phyloP scores from a whole-genome alignment of 208 protist genomes.

The Naegleria lovaniensis region DNA sequence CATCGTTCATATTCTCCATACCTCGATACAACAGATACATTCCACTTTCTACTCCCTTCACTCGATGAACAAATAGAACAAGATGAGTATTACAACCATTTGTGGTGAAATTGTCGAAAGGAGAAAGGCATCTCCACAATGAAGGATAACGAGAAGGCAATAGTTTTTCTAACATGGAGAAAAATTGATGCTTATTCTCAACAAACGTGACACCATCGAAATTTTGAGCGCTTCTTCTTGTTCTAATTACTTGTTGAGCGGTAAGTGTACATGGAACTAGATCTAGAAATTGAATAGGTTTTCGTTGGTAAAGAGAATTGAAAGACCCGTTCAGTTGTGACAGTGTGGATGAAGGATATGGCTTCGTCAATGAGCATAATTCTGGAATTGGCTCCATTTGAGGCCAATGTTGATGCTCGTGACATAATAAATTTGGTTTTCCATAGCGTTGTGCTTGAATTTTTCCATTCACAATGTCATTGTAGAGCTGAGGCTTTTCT shows the following conservation, averaged over 20 bases:
- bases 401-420: neutral
- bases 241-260: neutral
- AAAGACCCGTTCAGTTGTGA: neutral
- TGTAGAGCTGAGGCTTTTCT: too few species aligned
- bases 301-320: neutral
- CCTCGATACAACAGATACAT: neutral
- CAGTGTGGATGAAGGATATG: neutral
- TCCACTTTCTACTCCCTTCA: neutral
- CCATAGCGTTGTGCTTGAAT: neutral
- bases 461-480: neutral
- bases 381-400: neutral
- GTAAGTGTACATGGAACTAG: neutral
- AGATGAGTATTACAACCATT: neutral
- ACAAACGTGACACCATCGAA: neutral
- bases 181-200: neutral
- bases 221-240: conserved; percentile 3
- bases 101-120: neutral
- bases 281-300: neutral
- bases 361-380: neutral
- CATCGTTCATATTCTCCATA: too few species aligned
- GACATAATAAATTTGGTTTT: neutral
- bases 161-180: neutral
- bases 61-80: neutral
- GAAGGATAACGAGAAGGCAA: neutral
- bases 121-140: neutral